Conservation (phyloP, 768 basidiomycete species). For the Cyathus striatus region DNA sequence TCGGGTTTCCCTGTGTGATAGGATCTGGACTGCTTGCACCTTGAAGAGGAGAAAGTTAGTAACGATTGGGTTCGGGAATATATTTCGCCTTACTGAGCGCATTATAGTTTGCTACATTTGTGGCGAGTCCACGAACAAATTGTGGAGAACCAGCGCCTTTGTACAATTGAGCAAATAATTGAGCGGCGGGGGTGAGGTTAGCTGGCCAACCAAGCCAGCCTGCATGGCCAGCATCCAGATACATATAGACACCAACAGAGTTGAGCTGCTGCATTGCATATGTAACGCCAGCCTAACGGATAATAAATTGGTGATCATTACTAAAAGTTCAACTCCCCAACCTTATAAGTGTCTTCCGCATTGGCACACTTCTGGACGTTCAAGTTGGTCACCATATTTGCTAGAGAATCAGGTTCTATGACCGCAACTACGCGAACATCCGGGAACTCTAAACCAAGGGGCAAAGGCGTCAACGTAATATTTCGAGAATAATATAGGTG, state of each 20-base stretch:
- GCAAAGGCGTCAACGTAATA: background rate
- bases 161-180: constrained; percentile 47
- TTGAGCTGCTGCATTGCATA: constrained; percentile 56
- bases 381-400: constrained; percentile 66
- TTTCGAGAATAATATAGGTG: background rate
- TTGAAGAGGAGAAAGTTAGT: constrained; percentile 27
- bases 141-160: constrained; percentile 45
- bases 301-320: background rate
- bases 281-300: constrained; percentile 35
- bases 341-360: constrained; percentile 49
- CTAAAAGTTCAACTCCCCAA: constrained; percentile 7
- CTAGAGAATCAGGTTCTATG: constrained; percentile 64
- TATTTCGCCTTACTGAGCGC: constrained; percentile 33
- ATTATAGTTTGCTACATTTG: constrained; percentile 49
- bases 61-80: constrained; percentile 6
- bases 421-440: constrained; percentile 60
- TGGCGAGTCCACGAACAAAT: constrained; percentile 60
- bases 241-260: constrained; percentile 51
- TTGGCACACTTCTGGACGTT: constrained; percentile 50
- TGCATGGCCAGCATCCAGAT: constrained; percentile 60
- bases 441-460: constrained; percentile 36
- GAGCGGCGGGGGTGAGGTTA: constrained; percentile 54
- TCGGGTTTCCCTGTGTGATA: constrained; percentile 52
- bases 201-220: constrained; percentile 70
- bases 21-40: constrained; percentile 50